Conservation (phyloP, 2,329 filamentous ascomycete species). For the Lachnellula subtilissima region DNA sequence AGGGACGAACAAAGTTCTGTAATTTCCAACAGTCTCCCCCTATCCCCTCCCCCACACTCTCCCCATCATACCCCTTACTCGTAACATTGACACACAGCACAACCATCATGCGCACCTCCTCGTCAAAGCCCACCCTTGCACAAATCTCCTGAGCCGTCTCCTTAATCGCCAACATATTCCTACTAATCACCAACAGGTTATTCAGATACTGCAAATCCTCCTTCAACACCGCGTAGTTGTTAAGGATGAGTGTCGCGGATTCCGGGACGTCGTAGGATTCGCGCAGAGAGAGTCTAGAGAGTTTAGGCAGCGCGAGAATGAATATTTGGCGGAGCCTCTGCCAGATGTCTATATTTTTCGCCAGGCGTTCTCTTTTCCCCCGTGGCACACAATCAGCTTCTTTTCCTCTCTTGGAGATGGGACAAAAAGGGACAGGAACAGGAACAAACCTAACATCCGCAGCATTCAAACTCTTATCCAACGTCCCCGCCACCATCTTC, state of each 20-base stretch:
- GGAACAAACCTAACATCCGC: constrained; percentile 51
- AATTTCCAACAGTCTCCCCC: constrained; percentile 55
- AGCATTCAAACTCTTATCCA: constrained; percentile 58
- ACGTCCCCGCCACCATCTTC: constrained; percentile 53
- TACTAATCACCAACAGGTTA: constrained; percentile 62
- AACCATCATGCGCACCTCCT: constrained; percentile 62
- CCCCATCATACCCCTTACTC: constrained; percentile 62
- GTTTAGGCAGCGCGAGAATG: constrained; percentile 53
- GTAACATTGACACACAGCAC: constrained; percentile 63
- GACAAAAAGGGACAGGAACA: not conserved
- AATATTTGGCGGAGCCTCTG: constrained; percentile 60
- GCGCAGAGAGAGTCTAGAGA: constrained; percentile 56
- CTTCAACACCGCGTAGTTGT: constrained; percentile 56
- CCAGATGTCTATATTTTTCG: constrained; percentile 61
- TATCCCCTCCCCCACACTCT: constrained; percentile 53
- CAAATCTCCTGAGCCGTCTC: constrained; percentile 63
- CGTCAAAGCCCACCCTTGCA: constrained; percentile 59
- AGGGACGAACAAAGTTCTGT: constrained; percentile 55
- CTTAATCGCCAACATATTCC: constrained; percentile 60
- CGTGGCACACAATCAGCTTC: constrained; percentile 4
- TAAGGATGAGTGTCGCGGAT: constrained; percentile 57
- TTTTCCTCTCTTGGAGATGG: not conserved
- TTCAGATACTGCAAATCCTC: constrained; percentile 60
- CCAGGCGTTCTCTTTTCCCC: constrained; percentile 48
- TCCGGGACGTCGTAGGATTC: constrained; percentile 54